Conservation (phyloP, 495 filamentous ascomycete species). For the Aspergillus mulundensis region DNA sequence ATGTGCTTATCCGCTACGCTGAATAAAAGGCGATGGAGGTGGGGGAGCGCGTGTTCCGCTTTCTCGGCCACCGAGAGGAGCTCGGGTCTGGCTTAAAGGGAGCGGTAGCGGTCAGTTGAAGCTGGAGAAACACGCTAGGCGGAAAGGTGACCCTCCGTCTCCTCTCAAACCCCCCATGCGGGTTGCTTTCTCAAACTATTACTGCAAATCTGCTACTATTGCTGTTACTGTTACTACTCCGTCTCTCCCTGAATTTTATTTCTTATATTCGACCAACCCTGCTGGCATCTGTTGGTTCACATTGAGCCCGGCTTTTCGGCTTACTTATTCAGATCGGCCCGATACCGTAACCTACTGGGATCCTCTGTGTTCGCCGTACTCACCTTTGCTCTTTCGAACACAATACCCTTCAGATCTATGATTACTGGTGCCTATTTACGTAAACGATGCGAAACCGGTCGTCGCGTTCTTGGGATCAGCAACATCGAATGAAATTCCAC, state of each 20-base stretch:
- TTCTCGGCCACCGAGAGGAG: slow-evolving; percentile 15
- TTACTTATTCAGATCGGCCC: neutral
- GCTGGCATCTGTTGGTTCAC: neutral
- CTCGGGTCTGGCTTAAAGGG: slow-evolving; percentile 11
- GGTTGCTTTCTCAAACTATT: slow-evolving; percentile 8
- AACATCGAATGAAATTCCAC: slow-evolving; percentile 20
- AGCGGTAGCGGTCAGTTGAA: slow-evolving; percentile 13
- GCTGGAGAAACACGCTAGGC: slow-evolving; percentile 15
- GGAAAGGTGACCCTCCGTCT: slow-evolving; percentile 13
- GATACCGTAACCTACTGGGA: slow-evolving; percentile 3
- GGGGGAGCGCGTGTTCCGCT: slow-evolving; percentile 9
- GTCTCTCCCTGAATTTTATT: neutral
- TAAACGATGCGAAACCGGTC: slow-evolving; percentile 16
- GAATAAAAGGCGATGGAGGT: neutral
- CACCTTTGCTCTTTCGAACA: neutral
- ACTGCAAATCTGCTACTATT: slow-evolving; percentile 5
- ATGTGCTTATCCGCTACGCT: neutral
- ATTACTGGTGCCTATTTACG: neutral
- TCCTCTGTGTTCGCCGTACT: neutral
- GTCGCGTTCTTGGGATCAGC: neutral
- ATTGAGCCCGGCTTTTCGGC: neutral
- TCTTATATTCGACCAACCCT: neutral
- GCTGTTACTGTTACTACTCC: neutral
- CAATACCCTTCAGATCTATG: neutral
- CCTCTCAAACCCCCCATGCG: slow-evolving; percentile 1